Conservation (phyloP, 2,329 filamentous ascomycete species). For the Rhinocladiella mackenziei region DNA sequence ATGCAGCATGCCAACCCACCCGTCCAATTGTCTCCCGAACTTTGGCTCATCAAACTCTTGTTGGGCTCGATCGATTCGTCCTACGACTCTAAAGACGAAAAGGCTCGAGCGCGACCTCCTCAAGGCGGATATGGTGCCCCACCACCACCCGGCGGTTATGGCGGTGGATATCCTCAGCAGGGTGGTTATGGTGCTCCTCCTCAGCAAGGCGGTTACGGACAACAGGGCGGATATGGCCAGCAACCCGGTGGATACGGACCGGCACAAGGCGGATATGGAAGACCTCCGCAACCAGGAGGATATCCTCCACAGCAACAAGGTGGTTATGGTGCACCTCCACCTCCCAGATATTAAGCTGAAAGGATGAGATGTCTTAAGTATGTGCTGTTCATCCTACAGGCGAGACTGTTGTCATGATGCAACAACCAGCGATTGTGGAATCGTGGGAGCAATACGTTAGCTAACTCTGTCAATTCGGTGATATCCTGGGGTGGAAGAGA, state of each 20-base stretch:
- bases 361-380: too few relatives aligned
- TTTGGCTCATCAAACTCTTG: slow-evolving; percentile 65
- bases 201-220: slow-evolving; percentile 28
- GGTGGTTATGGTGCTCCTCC: slow-evolving; percentile 21
- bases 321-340: slow-evolving; percentile 27
- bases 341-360: too few relatives aligned
- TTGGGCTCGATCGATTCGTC: slow-evolving; percentile 63
- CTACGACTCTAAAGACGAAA: slow-evolving; percentile 64
- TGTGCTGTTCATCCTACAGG: too few relatives aligned
- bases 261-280: slow-evolving; percentile 27
- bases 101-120: slow-evolving; percentile 38
- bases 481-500: too few relatives aligned
- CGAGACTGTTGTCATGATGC: too few relatives aligned
- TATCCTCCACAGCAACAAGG: slow-evolving; percentile 28
- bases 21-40: slow-evolving; percentile 60
- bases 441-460: too few relatives aligned
- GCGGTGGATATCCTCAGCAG: slow-evolving; percentile 27
- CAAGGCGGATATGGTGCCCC: slow-evolving; percentile 28
- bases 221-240: slow-evolving; percentile 35
- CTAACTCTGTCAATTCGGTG: too few relatives aligned
- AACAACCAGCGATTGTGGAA: too few relatives aligned
- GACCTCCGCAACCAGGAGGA: slow-evolving; percentile 13
- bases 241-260: slow-evolving; percentile 23
- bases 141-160: slow-evolving; percentile 33
- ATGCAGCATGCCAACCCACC: slow-evolving; percentile 60